phyloP scores from a whole-genome alignment of 805 yeast species.

The Wickerhamiella cacticola region DNA sequence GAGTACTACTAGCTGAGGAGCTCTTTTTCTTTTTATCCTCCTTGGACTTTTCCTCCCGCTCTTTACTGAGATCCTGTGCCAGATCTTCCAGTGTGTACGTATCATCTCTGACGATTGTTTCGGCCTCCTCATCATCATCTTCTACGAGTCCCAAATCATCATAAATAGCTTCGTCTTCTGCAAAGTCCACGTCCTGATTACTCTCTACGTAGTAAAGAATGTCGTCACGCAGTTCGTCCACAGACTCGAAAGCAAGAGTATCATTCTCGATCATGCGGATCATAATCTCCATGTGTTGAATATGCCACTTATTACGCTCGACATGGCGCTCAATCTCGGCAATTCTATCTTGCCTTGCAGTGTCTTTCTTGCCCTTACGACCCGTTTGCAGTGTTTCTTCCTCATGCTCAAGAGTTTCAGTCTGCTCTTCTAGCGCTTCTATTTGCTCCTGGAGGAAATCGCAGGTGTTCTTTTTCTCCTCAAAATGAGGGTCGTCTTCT shows the following conservation, averaged over 20 bases:
- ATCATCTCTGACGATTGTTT: constrained; percentile 25
- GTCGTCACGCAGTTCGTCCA: constrained; percentile 73
- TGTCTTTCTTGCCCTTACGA: constrained; percentile 51
- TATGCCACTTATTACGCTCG: constrained; percentile 71
- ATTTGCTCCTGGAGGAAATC: constrained; percentile 57
- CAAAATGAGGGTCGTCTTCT: constrained; percentile 64
- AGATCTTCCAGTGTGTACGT: constrained; percentile 28
- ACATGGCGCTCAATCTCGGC: constrained; percentile 50
- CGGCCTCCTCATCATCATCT: constrained; percentile 39
- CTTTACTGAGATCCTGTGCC: constrained; percentile 28
- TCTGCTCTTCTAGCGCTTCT: constrained; percentile 72
- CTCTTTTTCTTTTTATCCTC: constrained; percentile 17
- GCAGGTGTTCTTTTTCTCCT: constrained; percentile 61
- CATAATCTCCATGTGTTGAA: constrained; percentile 62
- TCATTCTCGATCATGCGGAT: constrained; percentile 69
- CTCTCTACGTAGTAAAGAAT: constrained; percentile 87
- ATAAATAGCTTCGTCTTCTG: constrained; percentile 86
- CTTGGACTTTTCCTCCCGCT: constrained; percentile 20
- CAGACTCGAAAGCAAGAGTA: constrained; percentile 61
- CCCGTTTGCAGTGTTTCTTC: constrained; percentile 42
- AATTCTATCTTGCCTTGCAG: constrained; percentile 43
- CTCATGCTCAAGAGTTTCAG: constrained; percentile 66
- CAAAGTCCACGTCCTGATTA: constrained; percentile 83
- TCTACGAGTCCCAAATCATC: constrained; percentile 67
- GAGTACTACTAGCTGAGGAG: constrained; percentile 14